A percentile compares a stretch with the other conserved stretches of the same genome.
Conservation (phyloP, 345 rosid species). For the Corymbia maculata region DNA sequence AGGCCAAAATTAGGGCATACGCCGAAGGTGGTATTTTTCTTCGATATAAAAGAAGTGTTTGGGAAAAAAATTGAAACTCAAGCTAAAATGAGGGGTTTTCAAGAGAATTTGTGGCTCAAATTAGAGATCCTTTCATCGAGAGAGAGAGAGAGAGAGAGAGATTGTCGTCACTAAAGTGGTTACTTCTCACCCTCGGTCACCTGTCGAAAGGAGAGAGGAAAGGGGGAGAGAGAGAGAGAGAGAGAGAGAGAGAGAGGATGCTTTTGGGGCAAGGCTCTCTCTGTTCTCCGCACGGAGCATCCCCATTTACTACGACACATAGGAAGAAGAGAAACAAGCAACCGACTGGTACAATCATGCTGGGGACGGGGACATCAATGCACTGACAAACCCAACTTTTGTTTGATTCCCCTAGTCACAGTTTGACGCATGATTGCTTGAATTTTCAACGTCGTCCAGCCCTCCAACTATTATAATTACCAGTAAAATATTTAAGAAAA, state of each 20-base stretch:
- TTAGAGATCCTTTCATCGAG: neutral
- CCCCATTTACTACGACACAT: neutral
- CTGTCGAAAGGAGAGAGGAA: neutral
- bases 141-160: neutral
- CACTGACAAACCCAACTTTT: neutral
- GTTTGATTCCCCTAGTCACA: neutral
- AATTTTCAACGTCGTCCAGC: neutral
- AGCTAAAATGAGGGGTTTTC: neutral
- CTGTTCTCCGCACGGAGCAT: neutral
- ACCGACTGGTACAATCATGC: neutral
- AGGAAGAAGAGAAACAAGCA: neutral
- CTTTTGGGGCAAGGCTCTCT: neutral
- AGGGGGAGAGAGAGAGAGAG: neutral
- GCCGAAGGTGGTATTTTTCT: neutral
- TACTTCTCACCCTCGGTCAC: neutral
- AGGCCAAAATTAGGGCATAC: neutral
- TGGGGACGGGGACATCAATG: neutral
- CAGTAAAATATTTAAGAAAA: neutral
- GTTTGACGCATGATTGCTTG: neutral
- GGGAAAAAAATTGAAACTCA: neutral
- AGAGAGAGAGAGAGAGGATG: neutral
- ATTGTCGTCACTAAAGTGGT: neutral
- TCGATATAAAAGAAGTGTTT: neutral
- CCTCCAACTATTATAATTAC: neutral
- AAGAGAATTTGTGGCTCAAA: neutral